Percentiles rank a stretch among this genome's conserved stretches.
Evolutionary conservation across 148 eudicot genomes (phyloP).

Genomic region (Heliamphora exappendiculata): DNA sequence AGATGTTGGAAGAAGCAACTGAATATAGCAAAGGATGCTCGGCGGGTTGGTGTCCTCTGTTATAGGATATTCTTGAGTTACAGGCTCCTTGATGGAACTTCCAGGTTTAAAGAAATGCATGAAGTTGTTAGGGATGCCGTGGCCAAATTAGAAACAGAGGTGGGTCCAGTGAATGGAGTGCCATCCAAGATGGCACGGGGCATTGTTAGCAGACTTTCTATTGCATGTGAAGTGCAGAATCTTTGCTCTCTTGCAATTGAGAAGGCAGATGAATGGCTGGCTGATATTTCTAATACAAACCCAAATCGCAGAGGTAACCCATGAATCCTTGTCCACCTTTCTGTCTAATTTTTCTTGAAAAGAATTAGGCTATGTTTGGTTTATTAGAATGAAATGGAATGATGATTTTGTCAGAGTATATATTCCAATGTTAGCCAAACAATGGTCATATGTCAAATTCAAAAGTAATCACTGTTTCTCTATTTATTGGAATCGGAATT

Average conservation of each 20-base stretch:
- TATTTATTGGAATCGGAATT: no score
- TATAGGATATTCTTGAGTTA: conserved; percentile 65
- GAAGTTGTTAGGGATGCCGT: conserved; percentile 62
- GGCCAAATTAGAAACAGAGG: conserved; percentile 64
- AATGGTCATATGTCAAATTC: no score
- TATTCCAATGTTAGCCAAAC: no score
- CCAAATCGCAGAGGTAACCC: conserved; percentile 41
- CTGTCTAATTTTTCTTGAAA: conserved; percentile 4
- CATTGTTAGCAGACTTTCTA: conserved; percentile 71
- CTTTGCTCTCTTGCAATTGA: conserved; percentile 72
- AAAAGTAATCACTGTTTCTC: no score
- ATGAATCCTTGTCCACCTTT: conserved; percentile 4
- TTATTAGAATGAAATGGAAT: neutral
- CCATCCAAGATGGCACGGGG: conserved; percentile 67
- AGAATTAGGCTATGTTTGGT: neutral
- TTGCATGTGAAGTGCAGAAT: conserved; percentile 67
- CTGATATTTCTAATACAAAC: conserved; percentile 25
- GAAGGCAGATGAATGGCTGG: conserved; percentile 71
- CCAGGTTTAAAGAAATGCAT: conserved; percentile 67
- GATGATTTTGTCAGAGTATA: no score
- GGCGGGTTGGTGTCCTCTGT: conserved; percentile 77
- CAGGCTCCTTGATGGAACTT: conserved; percentile 72
- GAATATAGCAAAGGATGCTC: conserved; percentile 70
- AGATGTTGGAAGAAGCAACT: conserved; percentile 94
- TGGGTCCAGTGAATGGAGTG: conserved; percentile 70